Percentiles rank a stretch among this genome's conserved stretches.
Conservation (phyloP, 2,329 filamentous ascomycete genomes). For the Harringtonia aguacate region DNA sequence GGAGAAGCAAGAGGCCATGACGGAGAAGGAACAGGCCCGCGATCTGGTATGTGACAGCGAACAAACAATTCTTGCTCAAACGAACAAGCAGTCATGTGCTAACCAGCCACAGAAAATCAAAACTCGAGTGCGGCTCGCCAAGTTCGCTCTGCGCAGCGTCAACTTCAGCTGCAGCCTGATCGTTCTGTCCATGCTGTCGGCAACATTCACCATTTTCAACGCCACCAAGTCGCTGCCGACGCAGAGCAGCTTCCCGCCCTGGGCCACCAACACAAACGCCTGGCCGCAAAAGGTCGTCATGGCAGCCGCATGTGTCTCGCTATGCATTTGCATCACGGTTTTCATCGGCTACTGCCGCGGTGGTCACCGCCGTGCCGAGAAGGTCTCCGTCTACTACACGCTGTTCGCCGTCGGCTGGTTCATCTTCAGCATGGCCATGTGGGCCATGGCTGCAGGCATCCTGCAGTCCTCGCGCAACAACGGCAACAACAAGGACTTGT, state of each 20-base stretch:
- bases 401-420: conserved; percentile 91
- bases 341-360: conserved; percentile 81
- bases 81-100: background rate
- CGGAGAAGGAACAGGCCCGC: conserved; percentile 77
- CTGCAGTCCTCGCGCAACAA: conserved; percentile 69
- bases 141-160: conserved; percentile 87
- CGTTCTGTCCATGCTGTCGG: conserved; percentile 78
- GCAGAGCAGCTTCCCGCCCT: conserved; percentile 73
- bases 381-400: conserved; percentile 90
- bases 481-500: conserved; percentile 75
- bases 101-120: conserved; percentile 67
- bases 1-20: conserved; percentile 71
- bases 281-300: conserved; percentile 90
- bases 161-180: conserved; percentile 97
- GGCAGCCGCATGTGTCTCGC: conserved; percentile 66
- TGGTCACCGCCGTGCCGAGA: conserved; percentile 81
- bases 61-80: background rate
- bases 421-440: conserved; percentile 85
- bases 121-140: conserved; percentile 80
- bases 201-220: conserved; percentile 89
- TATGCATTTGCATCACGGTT: conserved; percentile 67
- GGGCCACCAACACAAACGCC: conserved; percentile 66
- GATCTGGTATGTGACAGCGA: conserved; percentile 60
- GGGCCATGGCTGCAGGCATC: conserved; percentile 75
- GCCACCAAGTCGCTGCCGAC: conserved; percentile 64